Conservation (phyloP, 1,284 basidiomycete genomes). For the Amylostereum chailletii region DNA sequence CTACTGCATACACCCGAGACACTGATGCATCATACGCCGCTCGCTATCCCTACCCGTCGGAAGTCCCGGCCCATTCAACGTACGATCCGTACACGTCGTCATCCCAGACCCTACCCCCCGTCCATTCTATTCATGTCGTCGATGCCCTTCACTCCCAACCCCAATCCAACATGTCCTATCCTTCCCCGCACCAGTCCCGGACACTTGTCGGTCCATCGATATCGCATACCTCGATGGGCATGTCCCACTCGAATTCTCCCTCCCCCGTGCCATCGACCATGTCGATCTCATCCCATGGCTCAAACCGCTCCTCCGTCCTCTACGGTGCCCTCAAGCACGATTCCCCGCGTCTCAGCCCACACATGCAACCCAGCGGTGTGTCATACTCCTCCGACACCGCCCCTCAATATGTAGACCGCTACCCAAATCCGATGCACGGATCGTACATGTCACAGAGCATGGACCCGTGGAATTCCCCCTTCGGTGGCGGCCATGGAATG, state of each 20-base stretch:
- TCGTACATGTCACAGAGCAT: no score
- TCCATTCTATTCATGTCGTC: background rate
- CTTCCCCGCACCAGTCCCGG: background rate
- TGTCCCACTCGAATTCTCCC: slow-evolving; percentile 8
- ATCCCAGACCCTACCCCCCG: background rate
- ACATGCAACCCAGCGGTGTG: background rate
- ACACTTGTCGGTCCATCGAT: background rate
- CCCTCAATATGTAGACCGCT: background rate
- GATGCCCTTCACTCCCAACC: background rate
- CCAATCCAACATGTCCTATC: no score
- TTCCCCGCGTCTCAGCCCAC: background rate
- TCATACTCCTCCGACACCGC: background rate
- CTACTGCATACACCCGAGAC: no score
- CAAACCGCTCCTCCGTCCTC: slow-evolving; percentile 6
- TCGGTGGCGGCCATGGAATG: background rate
- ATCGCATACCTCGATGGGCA: background rate
- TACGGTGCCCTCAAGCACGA: background rate
- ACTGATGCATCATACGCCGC: no score
- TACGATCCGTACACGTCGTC: no score
- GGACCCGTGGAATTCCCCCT: no score
- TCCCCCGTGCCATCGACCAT: slow-evolving; percentile 12
- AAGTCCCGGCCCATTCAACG: no score
- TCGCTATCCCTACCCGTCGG: no score
- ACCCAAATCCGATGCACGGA: no score
- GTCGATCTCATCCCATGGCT: slow-evolving; percentile 10